Base-by-base conservation (phyloP, 2,329 filamentous ascomycete species). In the Nigrospora osmanthi region DNA sequence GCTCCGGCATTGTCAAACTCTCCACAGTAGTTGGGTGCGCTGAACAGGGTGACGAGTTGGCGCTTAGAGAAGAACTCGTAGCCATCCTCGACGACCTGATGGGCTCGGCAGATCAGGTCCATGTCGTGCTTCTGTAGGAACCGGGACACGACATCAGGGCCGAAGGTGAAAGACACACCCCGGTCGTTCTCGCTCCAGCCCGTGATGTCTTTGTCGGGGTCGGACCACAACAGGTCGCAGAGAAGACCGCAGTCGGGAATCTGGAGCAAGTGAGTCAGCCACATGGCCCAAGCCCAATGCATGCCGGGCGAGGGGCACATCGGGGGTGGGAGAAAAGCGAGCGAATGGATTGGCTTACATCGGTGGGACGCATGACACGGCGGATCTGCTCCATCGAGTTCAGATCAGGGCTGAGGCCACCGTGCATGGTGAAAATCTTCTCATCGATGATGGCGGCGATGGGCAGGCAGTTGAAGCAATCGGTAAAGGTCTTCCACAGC, bases 401-500 rank as follows among this genome's bases (percentile, higher is more conserved):
- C 54, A 98, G 77, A 65, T 96, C 93, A 38, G 93, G 93, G 68
- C 89, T 96, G 61, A 98, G 73, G 62, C 93, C 93, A 64, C 93
- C 93, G 71, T 98, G 93, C 91, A 98, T 96, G 63, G 90, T 96
- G 76, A 98, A 97, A 65, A 98, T 98, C 85, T 97, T 98, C 77
- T 96, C 93, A 63, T 95, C 91, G 59, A 98, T 96, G 70, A 98
- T 98, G 56, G 93, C 91, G 47, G 91, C 93, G 67, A 98, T 97
- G 40, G 91, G 91, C 62, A 97, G 72, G 72, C 89, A 96, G 78
- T 98, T 98, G 81, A 98, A 98, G 78, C 90, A 96, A 68, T 98
- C 91, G 52, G 90, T 96, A 66, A 98, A 97, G 1, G 91, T 97
- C 80, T 98, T 98, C 91, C 91, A 97, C 50, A 97, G 79, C 80